Percentiles rank a stretch among this genome's conserved stretches.
Evolutionary conservation across 192 early-diverging fungal genomes (phyloP).

Genomic region (Gryganskiella cystojenkinii): DNA sequence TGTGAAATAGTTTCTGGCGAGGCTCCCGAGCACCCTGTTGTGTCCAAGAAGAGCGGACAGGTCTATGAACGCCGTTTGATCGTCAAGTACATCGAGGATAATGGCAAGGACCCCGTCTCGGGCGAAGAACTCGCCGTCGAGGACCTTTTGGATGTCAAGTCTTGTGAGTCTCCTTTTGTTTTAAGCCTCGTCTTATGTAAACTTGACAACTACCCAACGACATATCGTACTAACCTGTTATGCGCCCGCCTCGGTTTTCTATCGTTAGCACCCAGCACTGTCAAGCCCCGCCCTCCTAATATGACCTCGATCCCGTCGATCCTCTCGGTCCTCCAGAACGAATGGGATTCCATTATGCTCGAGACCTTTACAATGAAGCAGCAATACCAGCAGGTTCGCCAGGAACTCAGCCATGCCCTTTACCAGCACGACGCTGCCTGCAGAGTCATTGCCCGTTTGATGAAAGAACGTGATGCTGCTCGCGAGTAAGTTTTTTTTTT

Average conservation of each 20-base stretch:
- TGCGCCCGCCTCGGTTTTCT: not conserved
- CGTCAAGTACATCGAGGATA: slow-evolving; percentile 86
- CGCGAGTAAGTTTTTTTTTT: slow-evolving; percentile 62
- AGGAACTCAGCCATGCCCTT: slow-evolving; percentile 93
- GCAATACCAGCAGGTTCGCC: slow-evolving; percentile 89
- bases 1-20: slow-evolving; percentile 94
- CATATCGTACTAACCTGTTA: not conserved
- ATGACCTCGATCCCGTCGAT: slow-evolving; percentile 93
- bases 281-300: slow-evolving; percentile 90
- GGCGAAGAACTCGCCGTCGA: slow-evolving; percentile 76
- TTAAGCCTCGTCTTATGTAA: not conserved
- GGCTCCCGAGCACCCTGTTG: slow-evolving; percentile 86
- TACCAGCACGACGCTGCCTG: slow-evolving; percentile 98
- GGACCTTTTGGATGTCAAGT: slow-evolving; percentile 79
- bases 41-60: slow-evolving; percentile 85
- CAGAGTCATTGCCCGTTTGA: slow-evolving; percentile 91
- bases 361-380: slow-evolving; percentile 94
- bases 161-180: slow-evolving; percentile 50
- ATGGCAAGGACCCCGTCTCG: slow-evolving; percentile 84
- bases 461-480: slow-evolving; percentile 92
- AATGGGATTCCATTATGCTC: slow-evolving; percentile 96
- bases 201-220: not conserved
- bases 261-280: slow-evolving; percentile 63
- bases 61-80: slow-evolving; percentile 92
- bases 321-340: slow-evolving; percentile 90